Evolutionary conservation across 2,329 filamentous ascomycete genomes (phyloP).

Genomic region (Aspergillus oerlinghausenensis): DNA sequence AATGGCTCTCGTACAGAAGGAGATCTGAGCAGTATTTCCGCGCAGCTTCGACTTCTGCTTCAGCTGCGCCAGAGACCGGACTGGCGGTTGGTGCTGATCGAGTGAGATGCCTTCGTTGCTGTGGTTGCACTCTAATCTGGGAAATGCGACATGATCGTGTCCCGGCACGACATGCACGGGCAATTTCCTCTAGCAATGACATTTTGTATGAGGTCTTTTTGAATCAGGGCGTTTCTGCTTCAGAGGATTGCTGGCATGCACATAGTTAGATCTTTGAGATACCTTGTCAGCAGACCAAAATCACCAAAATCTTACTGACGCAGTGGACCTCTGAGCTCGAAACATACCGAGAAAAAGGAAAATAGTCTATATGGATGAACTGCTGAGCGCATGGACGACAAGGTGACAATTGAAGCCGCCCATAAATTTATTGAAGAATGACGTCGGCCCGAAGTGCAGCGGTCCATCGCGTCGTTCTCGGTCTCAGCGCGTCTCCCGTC

Average conservation of each 20-base stretch:
- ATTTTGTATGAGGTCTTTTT: conserved; percentile 4
- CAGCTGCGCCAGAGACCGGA: conserved; percentile 24
- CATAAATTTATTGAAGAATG: conserved; percentile 14
- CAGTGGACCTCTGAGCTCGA: neutral
- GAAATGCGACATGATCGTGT: conserved; percentile 12
- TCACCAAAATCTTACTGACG: neutral
- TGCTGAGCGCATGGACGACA: neutral
- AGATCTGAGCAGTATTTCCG: conserved; percentile 57
- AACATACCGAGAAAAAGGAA: neutral
- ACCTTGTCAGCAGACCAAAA: neutral
- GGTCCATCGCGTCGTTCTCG: neutral
- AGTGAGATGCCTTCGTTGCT: conserved; percentile 25
- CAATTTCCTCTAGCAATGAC: conserved; percentile 17
- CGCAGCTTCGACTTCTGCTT: conserved; percentile 51
- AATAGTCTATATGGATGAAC: conserved; percentile 2
- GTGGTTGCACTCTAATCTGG: conserved; percentile 2
- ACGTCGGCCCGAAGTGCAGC: conserved; percentile 24
- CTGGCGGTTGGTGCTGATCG: conserved; percentile 12
- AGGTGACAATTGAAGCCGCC: neutral
- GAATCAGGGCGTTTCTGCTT: neutral
- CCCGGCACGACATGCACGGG: conserved; percentile 17
- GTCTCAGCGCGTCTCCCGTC: conserved; percentile 24
- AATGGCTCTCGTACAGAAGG: conserved; percentile 42
- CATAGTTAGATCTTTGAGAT: neutral
- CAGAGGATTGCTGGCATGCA: neutral